Conservation (phyloP, 164 flowering plant genomes). For the Santalum album region DNA sequence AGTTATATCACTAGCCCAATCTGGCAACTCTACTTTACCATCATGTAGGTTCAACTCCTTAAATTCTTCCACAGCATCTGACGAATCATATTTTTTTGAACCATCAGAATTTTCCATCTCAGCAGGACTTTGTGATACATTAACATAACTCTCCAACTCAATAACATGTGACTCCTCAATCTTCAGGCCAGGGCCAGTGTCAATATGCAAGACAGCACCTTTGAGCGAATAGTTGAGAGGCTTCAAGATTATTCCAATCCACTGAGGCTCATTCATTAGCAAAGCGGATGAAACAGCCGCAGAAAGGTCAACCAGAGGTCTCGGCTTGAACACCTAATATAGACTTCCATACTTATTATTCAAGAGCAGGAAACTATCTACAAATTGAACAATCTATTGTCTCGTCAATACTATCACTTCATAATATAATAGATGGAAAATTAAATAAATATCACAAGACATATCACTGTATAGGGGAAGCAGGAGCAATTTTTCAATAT, state of each 20-base stretch:
- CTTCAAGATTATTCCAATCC: constrained; percentile 75
- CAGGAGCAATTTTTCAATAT: no score
- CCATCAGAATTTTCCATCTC: constrained; percentile 10
- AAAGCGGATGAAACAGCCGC: constrained; percentile 88
- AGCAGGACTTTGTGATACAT: constrained; percentile 13
- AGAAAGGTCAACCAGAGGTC: constrained; percentile 87
- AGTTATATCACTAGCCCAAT: constrained; percentile 70
- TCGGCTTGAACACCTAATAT: constrained; percentile 75
- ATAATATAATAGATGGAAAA: not conserved
- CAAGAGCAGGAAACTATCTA: not conserved
- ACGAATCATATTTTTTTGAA: constrained; percentile 11
- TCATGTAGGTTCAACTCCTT: constrained; percentile 42
- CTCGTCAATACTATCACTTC: not conserved
- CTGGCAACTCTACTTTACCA: constrained; percentile 70
- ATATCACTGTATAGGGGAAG: no score
- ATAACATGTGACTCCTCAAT: constrained; percentile 57
- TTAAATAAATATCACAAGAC: no score
- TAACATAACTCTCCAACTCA: constrained; percentile 61
- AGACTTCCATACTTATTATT: constrained; percentile 7
- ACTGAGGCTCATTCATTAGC: constrained; percentile 89
- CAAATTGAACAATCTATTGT: not conserved
- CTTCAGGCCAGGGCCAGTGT: constrained; percentile 88
- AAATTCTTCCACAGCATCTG: constrained; percentile 25
- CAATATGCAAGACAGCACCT: constrained; percentile 81
- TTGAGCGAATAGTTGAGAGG: constrained; percentile 87